Evolutionary conservation across 371 early-diverging fungal genomes (phyloP), one percentile per base, ranked within the genome.

Genomic region (Basidiobolus heterosporus): DNA sequence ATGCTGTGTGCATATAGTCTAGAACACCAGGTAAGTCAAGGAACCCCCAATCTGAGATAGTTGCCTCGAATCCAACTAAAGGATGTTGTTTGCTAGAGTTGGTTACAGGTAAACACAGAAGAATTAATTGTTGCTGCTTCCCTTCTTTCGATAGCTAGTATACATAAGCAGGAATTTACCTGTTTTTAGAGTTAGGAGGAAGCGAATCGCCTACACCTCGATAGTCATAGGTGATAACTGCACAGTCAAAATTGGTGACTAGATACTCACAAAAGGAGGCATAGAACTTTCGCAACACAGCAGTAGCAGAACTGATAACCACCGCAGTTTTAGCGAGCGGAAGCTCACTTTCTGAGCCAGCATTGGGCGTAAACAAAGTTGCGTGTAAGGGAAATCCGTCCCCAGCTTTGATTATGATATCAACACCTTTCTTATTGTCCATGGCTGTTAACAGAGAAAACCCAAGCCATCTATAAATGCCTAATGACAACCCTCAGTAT

Each of bases 141-240:
- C n/a, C n/a, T n/a, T n/a, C n/a, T n/a, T n/a, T n/a, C n/a, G n/a
- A n/a, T n/a, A n/a, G n/a, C n/a, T n/a, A n/a, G n/a, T n/a, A n/a
- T n/a, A n/a, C n/a, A n/a, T n/a, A n/a, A n/a, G n/a, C n/a, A n/a
- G n/a, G n/a, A n/a, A n/a, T n/a, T 48, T 42, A 14, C 46, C 50
- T 1, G 52, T 51, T 44, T 57, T 57, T 11, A 54, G 21, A 42
- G 35, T 46, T 2, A 42, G 5, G 5, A 60, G 55, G 61, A 47
- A 60, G 48, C 37, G 61, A 60, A 46, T 54, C 55, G 30, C 61
- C 61, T 1, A 60, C 51, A 17, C 61, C 61, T 0, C 61, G 52
- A 39, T 55, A 56, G 38, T 60, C 61, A 20, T 60, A 60, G 1
- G 61, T 55, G 39, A 60, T 30, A 22, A 60, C 61, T 21, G 57